Evolutionary conservation across 805 yeast species (phyloP), one percentile per base, ranked within the genome.

Genomic region (Lipomyces kockii): DNA sequence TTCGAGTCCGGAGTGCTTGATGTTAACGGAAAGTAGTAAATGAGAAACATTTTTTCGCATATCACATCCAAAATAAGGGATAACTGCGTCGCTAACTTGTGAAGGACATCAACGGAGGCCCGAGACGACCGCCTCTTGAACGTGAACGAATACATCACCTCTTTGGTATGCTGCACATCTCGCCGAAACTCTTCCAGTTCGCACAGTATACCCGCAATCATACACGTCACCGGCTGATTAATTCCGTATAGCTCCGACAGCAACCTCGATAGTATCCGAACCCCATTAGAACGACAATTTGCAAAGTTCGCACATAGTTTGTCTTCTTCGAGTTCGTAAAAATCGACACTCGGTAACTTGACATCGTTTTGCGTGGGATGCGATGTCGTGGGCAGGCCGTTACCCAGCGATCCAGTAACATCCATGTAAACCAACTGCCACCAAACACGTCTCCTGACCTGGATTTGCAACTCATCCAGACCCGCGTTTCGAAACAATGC

Each of bases 401-500:
- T 64, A 2, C 62, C 54, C 29, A 64, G 35, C 12, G 70, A 66
- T 1, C 58, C 65, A 3, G 46, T 54, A 5, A 60, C 63, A 37
- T 66, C 70, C n/a, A 66, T 46, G 34, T 49, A 56, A 6, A 63
- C 64, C 49, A 66, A 29, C 34, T 66, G 70, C 66, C 67, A 60
- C 70, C 70, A 66, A 22, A 63, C 27, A 8, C 63, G 56, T n/a
- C 70, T 58, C n/a, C 67, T 39, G 3, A 29, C 22, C 34, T 62
- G 64, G 3, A 34, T 34, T 29, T 59, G 61, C 43, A 17, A 49
- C n/a, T 49, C 59, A 17, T 37, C 62, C 5, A 27, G 11, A 11
- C 51, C 22, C 32, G 61, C 35, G 27, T 59, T 59, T n/a, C 52
- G 35, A 49, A 66, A 63, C 52, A 53, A 9, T 0, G 59, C 9